These are phyloP conservation scores for Diplodia intermedia DNA, from an alignment of 2,329 filamentous ascomycete species.

Conservation along the genomic window DNA sequence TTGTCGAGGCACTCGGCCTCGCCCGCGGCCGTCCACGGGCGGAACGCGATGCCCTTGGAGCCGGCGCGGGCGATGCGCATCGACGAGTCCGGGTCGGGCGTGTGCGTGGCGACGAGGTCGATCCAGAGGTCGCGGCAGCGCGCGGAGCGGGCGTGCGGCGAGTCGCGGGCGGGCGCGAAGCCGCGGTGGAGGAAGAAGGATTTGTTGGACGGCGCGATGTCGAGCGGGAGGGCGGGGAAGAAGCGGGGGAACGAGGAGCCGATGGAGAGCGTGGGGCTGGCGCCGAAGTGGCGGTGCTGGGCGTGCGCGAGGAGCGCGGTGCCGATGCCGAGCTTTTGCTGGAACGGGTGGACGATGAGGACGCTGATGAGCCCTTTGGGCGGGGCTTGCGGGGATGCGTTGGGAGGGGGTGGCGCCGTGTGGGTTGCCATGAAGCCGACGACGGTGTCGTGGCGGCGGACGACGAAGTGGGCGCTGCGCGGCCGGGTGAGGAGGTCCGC, in stretches of 20 bases:
- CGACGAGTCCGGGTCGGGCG: not conserved
- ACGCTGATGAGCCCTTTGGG: constrained; percentile 12
- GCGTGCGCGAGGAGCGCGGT: constrained; percentile 15
- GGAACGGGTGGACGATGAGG: not conserved
- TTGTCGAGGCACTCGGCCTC: constrained; percentile 13
- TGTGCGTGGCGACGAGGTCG: not conserved
- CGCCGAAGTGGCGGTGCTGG: not conserved
- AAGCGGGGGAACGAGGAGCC: constrained; percentile 26
- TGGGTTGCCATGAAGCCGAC: constrained; percentile 17
- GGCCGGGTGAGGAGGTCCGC: not conserved
- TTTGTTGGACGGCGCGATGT: not conserved
- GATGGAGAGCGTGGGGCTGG: constrained; percentile 8
- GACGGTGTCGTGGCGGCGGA: not conserved
- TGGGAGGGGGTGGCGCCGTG: not conserved
- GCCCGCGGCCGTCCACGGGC: constrained; percentile 7
- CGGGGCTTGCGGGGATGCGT: not conserved
- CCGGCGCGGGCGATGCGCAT: not conserved
- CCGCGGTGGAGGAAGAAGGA: constrained; percentile 15
- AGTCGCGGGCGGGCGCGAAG: constrained; percentile 1
- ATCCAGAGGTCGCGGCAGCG: constrained; percentile 12
- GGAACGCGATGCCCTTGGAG: not conserved
- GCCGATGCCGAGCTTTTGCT: not conserved
- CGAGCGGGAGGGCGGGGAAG: constrained; percentile 16
- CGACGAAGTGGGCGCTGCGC: not conserved
- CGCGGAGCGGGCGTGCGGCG: constrained; percentile 1